Evolutionary conservation across 345 rosid genomes (phyloP), one percentile per base, ranked within the genome.

Genomic region (Chamaenerion angustifolium): DNA sequence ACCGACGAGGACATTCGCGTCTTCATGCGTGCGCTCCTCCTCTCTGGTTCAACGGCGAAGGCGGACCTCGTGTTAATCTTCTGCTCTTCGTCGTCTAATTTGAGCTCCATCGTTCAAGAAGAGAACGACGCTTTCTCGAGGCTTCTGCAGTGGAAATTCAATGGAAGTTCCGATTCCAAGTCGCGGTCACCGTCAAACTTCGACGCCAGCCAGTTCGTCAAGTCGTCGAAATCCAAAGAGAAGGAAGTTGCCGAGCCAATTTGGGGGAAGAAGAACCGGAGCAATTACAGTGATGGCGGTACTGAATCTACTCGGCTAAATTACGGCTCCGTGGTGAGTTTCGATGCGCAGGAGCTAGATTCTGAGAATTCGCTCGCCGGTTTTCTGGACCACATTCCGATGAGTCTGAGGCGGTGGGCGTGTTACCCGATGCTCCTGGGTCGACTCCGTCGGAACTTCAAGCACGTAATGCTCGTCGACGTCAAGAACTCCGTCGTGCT

Each of bases 351-450:
- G 40, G 98, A 87, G 72, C 78, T 92, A 52, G 95, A 87, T 68
- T 83, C 96, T 16, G 96, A 92, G 66, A 75, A 77, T 73, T 80
- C 98, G 54, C 73, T 92, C 0, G 62, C 85, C 10, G 98, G 96
- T 42, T 92, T 92, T 16, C 35, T 92, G 46, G 82, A 82, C 31
- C 76, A 75, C 42, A 80, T 84, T 27, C 93, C 93, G 0, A 64
- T 87, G 65, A 71, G 77, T 59, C 46, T 92, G 60, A 59, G 82
- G 46, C 61, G 98, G 53, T 90, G 98, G 95, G 95, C 94, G 10
- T 76, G 89, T 65, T 90, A 83, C 40, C 86, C 94, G 16, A 83
- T 92, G 96, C 64, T 92, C 0, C 75, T 92, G 0, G 98, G 96
- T 1, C 92, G 95, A 23, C 61, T 92, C 43, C 59, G 89, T 50